phyloP scores from a whole-genome alignment of 1,284 basidiomycete species.

The Ceratobasidium sp. region DNA sequence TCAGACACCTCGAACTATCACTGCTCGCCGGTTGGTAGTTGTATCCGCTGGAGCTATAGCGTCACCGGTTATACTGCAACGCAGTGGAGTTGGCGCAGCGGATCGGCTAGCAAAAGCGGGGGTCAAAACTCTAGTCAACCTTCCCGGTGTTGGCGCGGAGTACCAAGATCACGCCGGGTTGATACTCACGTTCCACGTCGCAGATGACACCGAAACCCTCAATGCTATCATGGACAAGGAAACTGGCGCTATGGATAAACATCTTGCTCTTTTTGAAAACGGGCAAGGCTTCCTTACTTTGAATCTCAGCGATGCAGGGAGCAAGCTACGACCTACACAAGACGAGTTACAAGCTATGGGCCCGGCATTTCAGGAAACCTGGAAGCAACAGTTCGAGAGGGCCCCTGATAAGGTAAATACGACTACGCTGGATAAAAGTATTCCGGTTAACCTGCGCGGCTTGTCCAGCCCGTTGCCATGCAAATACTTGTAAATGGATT shows the following conservation, averaged over 20 bases:
- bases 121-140: constrained; percentile 62
- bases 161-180: constrained; percentile 58
- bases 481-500: constrained; percentile 23
- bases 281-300: constrained; percentile 28
- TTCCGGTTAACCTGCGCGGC: background rate
- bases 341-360: constrained; percentile 61
- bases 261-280: constrained; percentile 11
- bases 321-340: constrained; percentile 62
- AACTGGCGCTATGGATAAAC: constrained; percentile 20
- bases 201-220: constrained; percentile 29
- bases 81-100: constrained; percentile 62
- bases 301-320: constrained; percentile 55
- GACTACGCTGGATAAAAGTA: background rate
- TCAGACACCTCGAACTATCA: constrained; percentile 23
- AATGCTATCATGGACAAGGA: constrained; percentile 17
- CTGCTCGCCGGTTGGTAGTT: constrained; percentile 33
- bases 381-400: constrained; percentile 59
- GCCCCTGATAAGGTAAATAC: constrained; percentile 59
- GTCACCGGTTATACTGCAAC: constrained; percentile 65
- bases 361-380: constrained; percentile 58
- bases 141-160: constrained; percentile 67
- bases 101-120: constrained; percentile 58
- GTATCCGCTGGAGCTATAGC: constrained; percentile 48
- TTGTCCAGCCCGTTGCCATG: constrained; percentile 16
- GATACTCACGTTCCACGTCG: constrained; percentile 18